A percentile compares a stretch with the other conserved stretches of the same genome.
Conservation (phyloP, 2,329 filamentous ascomycete genomes). For the Gnomoniopsis sp. region DNA sequence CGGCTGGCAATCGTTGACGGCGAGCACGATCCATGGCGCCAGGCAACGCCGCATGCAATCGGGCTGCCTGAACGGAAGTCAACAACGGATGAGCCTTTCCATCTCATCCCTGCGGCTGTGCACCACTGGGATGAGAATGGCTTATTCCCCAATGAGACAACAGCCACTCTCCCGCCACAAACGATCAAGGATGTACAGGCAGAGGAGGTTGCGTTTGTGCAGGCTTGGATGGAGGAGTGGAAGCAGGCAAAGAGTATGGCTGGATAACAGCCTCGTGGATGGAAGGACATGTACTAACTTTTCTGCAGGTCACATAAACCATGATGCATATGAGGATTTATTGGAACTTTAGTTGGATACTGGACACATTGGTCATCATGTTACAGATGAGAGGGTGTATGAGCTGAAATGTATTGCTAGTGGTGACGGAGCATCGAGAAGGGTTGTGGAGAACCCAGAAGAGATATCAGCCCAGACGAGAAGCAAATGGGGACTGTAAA, state of each 20-base stretch:
- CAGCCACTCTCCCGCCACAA: conserved; percentile 52
- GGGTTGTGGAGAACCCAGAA: background rate
- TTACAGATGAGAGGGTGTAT: background rate
- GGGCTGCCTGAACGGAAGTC: conserved; percentile 53
- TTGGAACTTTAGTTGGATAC: conserved; percentile 5
- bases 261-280: background rate
- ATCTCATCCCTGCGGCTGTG: conserved; percentile 70
- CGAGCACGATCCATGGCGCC: conserved; percentile 75
- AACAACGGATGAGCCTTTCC: conserved; percentile 64
- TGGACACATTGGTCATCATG: background rate
- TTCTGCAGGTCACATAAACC: conserved; percentile 2
- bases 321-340: background rate
- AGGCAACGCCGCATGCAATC: conserved; percentile 68
- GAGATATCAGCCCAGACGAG: background rate
- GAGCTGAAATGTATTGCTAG: background rate
- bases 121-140: conserved; percentile 81
- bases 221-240: conserved; percentile 66
- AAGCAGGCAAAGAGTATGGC: conserved; percentile 19
- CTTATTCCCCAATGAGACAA: conserved; percentile 61
- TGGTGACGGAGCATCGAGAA: background rate
- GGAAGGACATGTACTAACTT: conserved; percentile 9
- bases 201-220: conserved; percentile 58
- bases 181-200: conserved; percentile 57
- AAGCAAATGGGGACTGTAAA: background rate
- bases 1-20: conserved; percentile 77